Percentiles rank a stretch among this genome's conserved stretches.
Conservation (phyloP, 495 filamentous ascomycete species). For the Annulohypoxylon bovei region DNA sequence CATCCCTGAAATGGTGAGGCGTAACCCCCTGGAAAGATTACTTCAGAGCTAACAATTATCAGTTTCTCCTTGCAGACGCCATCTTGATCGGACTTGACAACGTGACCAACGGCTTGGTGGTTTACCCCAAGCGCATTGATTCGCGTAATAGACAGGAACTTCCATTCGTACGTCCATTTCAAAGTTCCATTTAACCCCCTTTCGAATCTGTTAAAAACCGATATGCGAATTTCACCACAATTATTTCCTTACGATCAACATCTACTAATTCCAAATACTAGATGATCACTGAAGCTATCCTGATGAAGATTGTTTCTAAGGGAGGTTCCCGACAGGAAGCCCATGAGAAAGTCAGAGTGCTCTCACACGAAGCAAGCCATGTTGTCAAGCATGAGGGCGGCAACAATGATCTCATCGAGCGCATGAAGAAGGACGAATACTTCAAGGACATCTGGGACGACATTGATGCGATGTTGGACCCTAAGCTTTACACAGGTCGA, state of each 20-base stretch:
- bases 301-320: conserved; percentile 83
- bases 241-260: background rate
- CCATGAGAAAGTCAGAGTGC: conserved; percentile 89
- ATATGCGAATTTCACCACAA: background rate
- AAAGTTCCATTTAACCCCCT: background rate
- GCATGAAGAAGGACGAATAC: conserved; percentile 78
- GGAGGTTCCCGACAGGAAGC: conserved; percentile 87
- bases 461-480: conserved; percentile 78
- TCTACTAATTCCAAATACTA: conserved; percentile 1
- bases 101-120: conserved; percentile 81
- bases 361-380: conserved; percentile 83
- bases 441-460: conserved; percentile 84
- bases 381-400: conserved; percentile 74
- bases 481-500: conserved; percentile 74
- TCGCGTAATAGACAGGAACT: conserved; percentile 62
- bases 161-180: conserved; percentile 25
- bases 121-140: conserved; percentile 83
- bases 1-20: conserved; percentile 72
- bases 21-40: no score
- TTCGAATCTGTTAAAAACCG: background rate
- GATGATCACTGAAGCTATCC: conserved; percentile 63
- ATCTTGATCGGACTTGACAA: conserved; percentile 85
- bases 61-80: conserved; percentile 83
- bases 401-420: conserved; percentile 84
- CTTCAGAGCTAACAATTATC: conserved; percentile 7